Evolutionary conservation across 768 basidiomycete genomes (phyloP).

Genomic region (Cyathus striatus): DNA sequence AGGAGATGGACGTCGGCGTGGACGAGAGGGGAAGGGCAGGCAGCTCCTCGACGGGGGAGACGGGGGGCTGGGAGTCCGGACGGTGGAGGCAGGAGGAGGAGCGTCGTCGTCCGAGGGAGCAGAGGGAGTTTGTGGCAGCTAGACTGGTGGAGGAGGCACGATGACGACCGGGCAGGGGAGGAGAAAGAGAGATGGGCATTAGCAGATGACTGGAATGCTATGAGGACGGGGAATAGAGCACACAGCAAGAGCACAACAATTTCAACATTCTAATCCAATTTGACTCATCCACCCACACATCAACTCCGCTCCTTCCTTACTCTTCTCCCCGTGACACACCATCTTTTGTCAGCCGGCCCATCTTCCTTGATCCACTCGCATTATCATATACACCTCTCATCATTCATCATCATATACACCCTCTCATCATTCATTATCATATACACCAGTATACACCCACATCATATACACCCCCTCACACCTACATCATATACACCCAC

Average conservation of each 20-base stretch:
- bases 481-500: background rate
- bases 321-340: background rate
- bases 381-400: background rate
- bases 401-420: no score
- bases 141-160: conserved; percentile 60
- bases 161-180: conserved; percentile 41
- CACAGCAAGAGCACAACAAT: background rate
- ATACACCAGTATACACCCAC: no score
- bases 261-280: no score
- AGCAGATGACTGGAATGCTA: background rate
- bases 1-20: conserved; percentile 7
- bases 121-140: conserved; percentile 45
- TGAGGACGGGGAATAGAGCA: background rate
- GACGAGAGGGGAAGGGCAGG: conserved; percentile 5
- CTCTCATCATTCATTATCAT: no score
- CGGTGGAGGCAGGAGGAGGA: conserved; percentile 34
- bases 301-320: background rate
- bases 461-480: no score
- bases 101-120: conserved; percentile 50
- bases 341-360: background rate
- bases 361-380: background rate
- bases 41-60: background rate
- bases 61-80: conserved; percentile 7
- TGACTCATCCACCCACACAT: background rate
- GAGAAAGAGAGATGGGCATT: conserved; percentile 7